Conservation (phyloP, 139 green algal species). For the Chlorella sorokiniana region DNA sequence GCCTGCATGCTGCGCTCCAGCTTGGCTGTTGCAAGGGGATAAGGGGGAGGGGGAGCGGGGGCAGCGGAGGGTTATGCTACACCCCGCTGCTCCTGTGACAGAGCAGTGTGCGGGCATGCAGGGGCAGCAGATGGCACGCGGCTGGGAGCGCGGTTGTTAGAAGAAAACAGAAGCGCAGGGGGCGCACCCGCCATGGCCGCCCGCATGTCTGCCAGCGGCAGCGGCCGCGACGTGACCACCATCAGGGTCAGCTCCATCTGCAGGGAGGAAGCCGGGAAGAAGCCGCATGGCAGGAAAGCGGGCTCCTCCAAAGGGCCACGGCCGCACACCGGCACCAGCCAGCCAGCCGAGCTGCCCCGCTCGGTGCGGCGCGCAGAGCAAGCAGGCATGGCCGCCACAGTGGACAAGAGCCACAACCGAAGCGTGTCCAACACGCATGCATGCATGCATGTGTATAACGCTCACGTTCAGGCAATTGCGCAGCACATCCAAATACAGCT, state of each 20-base stretch:
- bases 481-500: conserved; percentile 36
- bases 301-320: too few relatives aligned
- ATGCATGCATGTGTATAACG: too few relatives aligned
- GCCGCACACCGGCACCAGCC: too few relatives aligned
- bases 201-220: conserved; percentile 21
- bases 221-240: conserved; percentile 4
- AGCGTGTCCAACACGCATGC: too few relatives aligned
- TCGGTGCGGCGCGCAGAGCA: too few relatives aligned
- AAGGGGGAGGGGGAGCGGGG: neutral
- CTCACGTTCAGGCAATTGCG: conserved; percentile 7
- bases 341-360: too few relatives aligned
- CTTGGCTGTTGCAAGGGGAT: neutral
- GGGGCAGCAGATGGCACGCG: too few relatives aligned
- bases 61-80: too few relatives aligned
- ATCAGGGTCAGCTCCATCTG: conserved; percentile 49
- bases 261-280: neutral
- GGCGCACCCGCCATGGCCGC: conserved; percentile 7
- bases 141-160: too few relatives aligned
- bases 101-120: neutral
- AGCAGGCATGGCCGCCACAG: neutral
- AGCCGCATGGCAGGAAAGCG: too few relatives aligned
- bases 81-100: too few relatives aligned
- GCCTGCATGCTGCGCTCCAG: conserved; percentile 26
- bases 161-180: neutral
- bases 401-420: too few relatives aligned